Conservation (phyloP, 805 yeast genomes). For the Yarrowia divulgata region DNA sequence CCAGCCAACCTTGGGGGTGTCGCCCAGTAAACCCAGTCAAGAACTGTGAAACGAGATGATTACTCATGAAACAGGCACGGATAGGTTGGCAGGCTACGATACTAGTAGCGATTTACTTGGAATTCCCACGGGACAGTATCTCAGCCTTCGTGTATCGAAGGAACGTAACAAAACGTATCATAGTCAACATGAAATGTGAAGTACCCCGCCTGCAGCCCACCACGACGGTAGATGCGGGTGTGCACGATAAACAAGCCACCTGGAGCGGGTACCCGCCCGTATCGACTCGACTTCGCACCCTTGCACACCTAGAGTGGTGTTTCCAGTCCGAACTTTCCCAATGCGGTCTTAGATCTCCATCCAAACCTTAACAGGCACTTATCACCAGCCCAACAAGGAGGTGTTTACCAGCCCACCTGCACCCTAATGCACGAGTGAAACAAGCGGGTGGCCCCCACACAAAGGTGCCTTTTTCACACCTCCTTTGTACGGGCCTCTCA, state of each 20-base stretch:
- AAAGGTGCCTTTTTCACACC: not conserved
- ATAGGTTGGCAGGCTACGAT: no score
- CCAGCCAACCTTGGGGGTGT: conserved; percentile 1
- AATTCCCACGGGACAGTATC: no score
- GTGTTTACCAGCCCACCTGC: conserved; percentile 8
- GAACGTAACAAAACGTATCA: no score
- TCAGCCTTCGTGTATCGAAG: no score
- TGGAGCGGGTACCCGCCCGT: not conserved
- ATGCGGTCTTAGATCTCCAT: not conserved
- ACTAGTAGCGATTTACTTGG: no score
- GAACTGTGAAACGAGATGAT: not conserved
- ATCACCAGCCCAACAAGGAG: conserved; percentile 7
- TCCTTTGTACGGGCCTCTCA: not conserved
- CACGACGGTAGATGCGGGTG: not conserved
- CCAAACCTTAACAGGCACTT: not conserved
- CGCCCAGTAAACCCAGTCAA: not conserved
- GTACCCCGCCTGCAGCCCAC: not conserved
- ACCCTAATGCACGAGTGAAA: not conserved
- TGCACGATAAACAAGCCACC: not conserved
- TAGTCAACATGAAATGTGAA: no score
- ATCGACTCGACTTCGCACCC: not conserved
- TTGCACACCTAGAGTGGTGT: not conserved
- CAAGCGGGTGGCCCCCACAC: not conserved
- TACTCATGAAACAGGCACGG: conserved; percentile 1
- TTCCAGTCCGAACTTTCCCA: not conserved